Evolutionary conservation across 106 monocot species (phyloP).

Genomic region (Chionographis japonica): DNA sequence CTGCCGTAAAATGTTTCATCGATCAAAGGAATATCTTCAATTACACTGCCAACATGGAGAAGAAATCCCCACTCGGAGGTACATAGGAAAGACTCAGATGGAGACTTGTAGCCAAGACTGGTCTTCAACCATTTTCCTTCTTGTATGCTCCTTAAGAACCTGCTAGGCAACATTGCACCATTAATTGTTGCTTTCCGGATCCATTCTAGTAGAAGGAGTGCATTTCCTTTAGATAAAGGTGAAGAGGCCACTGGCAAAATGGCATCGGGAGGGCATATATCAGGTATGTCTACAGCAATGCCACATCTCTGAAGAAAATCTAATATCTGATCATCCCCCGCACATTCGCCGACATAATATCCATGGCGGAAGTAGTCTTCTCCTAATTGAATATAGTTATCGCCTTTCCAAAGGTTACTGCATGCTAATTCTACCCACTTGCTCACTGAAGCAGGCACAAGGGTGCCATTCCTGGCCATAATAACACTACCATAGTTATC

Average conservation of each 20-base stretch:
- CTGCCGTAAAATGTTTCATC: slow-evolving; percentile 26
- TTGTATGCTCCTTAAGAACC: slow-evolving; percentile 34
- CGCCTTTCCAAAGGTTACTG: slow-evolving; percentile 48
- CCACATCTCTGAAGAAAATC: slow-evolving; percentile 20
- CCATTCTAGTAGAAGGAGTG: slow-evolving; percentile 43
- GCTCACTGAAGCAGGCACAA: slow-evolving; percentile 55
- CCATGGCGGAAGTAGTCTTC: not conserved
- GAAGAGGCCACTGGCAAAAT: slow-evolving; percentile 29
- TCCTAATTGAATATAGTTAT: slow-evolving; percentile 38
- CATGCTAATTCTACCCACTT: slow-evolving; percentile 47
- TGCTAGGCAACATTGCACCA: slow-evolving; percentile 11
- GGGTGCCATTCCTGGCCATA: not conserved
- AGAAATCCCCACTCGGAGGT: not conserved
- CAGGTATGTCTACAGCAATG: slow-evolving; percentile 34
- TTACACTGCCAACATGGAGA: slow-evolving; percentile 1
- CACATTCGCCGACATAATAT: not conserved
- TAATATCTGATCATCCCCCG: slow-evolving; percentile 23
- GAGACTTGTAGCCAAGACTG: slow-evolving; percentile 34
- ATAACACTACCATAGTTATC: slow-evolving; percentile 41
- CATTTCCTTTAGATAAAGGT: slow-evolving; percentile 29
- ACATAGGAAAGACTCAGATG: slow-evolving; percentile 25
- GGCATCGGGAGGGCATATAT: slow-evolving; percentile 38
- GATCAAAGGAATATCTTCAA: slow-evolving; percentile 49
- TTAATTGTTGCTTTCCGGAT: slow-evolving; percentile 16
- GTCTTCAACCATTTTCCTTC: slow-evolving; percentile 51